Evolutionary conservation across 2,329 filamentous ascomycete species (phyloP), one percentile per base, ranked within the genome.

Genomic region (Neopestalotiopsis rosae): DNA sequence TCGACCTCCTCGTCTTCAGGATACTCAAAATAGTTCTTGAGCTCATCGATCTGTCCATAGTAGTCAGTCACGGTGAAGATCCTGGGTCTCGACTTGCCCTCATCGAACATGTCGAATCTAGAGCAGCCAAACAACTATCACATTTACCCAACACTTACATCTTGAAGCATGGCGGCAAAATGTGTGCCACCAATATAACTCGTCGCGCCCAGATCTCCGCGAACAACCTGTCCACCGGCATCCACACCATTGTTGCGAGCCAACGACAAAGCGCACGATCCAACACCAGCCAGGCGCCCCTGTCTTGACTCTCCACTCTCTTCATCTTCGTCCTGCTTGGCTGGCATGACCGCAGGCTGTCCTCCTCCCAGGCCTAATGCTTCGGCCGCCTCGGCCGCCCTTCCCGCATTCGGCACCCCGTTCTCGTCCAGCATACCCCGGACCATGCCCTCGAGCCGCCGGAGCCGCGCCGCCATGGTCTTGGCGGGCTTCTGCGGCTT

Each of bases 151-250:
- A 28, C 24, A 78, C 84, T 81, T 72, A 89, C 87, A 79, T 90
- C 86, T 73, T 89, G 86, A 12, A 90, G 77, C 76, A 90, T 88
- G 2, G 88, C 88, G 80, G 89, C 85, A 71, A 87, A 89, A 69
- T 90, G 87, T 59, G 88, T 89, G 4, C 87, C 87, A 1, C 88
- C 88, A 4, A 90, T 83, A 71, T 88, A 90, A 4, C 83, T 87
- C 57, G 82, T 83, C 10, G 80, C 81, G 65, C 78, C 59, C 34
- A 62, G 77, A 45, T 81, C 75, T 2, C 83, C 80, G 28, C 80
- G 77, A 24, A 88, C 79, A 6, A 88, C 80, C 66, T 85, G 81
- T 0, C 81, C 85, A 1, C 71, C 67, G 4, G 71, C 56, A 69
- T 76, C 61, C 10, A 30, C 34, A 20, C 14, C 59, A 17, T 20